A percentile compares a stretch with the other conserved stretches of the same genome.
Evolutionary conservation across 805 yeast species (phyloP).

Genomic region (Candida pini): DNA sequence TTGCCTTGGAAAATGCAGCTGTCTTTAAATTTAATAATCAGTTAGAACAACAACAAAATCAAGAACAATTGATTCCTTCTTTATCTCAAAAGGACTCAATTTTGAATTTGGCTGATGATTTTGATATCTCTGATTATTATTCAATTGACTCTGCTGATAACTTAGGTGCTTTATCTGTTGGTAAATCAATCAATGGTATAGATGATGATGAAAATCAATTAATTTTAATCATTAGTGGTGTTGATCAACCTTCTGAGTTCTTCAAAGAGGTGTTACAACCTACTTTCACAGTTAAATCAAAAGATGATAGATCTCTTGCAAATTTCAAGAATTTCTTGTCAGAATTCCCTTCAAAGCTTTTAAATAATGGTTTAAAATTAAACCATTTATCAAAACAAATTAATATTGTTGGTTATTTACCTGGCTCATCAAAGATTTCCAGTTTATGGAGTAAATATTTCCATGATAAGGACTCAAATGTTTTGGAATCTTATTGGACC

Average conservation of each 20-base stretch:
- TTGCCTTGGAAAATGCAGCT: slow-evolving; percentile 22
- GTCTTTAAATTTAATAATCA: slow-evolving; percentile 17
- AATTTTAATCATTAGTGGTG: slow-evolving; percentile 38
- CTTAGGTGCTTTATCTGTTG: slow-evolving; percentile 14
- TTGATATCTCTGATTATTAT: slow-evolving; percentile 35
- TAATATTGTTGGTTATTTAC: slow-evolving; percentile 14
- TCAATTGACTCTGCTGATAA: slow-evolving; percentile 28
- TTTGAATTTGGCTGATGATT: slow-evolving; percentile 40
- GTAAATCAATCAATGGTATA: slow-evolving; percentile 9
- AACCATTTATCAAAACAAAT: slow-evolving; percentile 24
- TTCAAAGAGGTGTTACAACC: slow-evolving; percentile 18
- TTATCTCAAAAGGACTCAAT: slow-evolving; percentile 30
- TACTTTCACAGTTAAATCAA: slow-evolving; percentile 14
- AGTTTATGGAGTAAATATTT: slow-evolving; percentile 25
- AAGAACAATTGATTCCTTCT: slow-evolving; percentile 4
- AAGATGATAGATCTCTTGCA: slow-evolving; percentile 16
- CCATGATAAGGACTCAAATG: slow-evolving; percentile 23
- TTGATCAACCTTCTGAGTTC: slow-evolving; percentile 30
- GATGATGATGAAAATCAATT: slow-evolving; percentile 24
- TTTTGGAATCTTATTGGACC: slow-evolving; percentile 34
- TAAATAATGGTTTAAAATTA: slow-evolving; percentile 10
- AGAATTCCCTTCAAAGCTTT: slow-evolving; percentile 20
- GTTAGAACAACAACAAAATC: neutral
- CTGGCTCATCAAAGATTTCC: slow-evolving; percentile 7
- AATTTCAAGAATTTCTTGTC: slow-evolving; percentile 18